These are phyloP conservation scores for Solanum corneliomulleri DNA, from an alignment of 257 asterid genomes.

Conservation along the genomic window DNA sequence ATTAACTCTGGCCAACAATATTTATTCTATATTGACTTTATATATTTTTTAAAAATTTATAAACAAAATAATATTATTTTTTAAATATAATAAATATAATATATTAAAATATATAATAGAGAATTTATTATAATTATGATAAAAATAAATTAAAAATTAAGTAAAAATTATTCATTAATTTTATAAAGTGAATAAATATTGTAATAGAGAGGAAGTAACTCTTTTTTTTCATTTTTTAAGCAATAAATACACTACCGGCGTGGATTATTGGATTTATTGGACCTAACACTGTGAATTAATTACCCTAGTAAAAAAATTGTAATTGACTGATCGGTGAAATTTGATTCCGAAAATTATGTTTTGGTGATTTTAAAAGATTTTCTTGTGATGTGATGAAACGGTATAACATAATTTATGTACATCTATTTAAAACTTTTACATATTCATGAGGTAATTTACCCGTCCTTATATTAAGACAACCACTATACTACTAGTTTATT, in stretches of 20 bases:
- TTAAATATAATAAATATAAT: too few relatives aligned
- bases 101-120: too few relatives aligned
- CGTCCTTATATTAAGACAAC: not conserved
- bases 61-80: too few relatives aligned
- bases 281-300: not conserved
- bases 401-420: not conserved
- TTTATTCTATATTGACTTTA: too few relatives aligned
- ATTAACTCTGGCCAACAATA: not conserved
- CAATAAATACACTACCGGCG: not conserved
- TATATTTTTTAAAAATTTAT: too few relatives aligned
- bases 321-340: not conserved
- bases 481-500: not conserved
- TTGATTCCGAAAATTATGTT: not conserved
- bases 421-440: not conserved
- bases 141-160: too few relatives aligned
- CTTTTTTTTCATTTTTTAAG: not conserved
- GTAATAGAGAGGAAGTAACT: rapidly evolving
- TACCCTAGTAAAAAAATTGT: not conserved
- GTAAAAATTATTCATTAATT: too few relatives aligned
- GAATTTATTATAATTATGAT: too few relatives aligned
- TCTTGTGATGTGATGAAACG: not conserved
- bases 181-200: not conserved
- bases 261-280: not conserved
- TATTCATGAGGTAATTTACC: not conserved
- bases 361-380: not conserved